Evolutionary conservation across 139 green algal species (phyloP).

Genomic region (Volvox reticuliferus): DNA sequence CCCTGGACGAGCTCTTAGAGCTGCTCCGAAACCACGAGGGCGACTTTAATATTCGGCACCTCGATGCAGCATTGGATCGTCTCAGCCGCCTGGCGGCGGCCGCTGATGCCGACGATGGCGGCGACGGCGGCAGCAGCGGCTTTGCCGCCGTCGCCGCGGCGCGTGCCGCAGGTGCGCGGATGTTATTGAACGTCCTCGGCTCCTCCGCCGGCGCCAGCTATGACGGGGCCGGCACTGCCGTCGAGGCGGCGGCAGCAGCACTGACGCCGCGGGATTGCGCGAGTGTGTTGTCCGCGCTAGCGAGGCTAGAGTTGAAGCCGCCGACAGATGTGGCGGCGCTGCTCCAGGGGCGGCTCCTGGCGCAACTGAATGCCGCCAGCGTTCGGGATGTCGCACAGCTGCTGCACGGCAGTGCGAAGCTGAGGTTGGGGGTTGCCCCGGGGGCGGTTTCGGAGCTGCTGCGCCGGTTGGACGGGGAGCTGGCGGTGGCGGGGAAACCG

Average conservation of each 20-base stretch:
- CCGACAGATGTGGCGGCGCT: not conserved
- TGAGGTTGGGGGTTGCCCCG: constrained; percentile 3
- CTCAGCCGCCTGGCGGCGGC: not conserved
- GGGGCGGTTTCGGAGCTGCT: constrained; percentile 3
- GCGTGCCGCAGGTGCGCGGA: not conserved
- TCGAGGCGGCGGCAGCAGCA: too few species aligned
- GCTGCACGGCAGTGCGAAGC: constrained; percentile 13
- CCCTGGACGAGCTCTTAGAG: not conserved
- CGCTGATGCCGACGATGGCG: not conserved
- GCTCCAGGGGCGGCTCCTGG: not conserved
- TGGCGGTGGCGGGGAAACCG: constrained; percentile 5
- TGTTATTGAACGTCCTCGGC: not conserved
- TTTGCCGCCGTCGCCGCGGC: not conserved
- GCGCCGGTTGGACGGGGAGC: not conserved
- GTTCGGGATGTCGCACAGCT: not conserved
- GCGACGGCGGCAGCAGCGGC: not conserved
- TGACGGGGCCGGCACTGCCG: too few species aligned
- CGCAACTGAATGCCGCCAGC: not conserved
- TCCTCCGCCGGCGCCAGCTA: too few species aligned
- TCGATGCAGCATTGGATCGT: not conserved
- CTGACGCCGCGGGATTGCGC: constrained; percentile 16
- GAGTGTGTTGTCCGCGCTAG: not conserved
- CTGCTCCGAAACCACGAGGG: not conserved
- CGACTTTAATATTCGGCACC: not conserved
- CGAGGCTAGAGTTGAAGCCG: not conserved